These are phyloP conservation scores for Botrytis fabae DNA, from an alignment of 2,329 filamentous ascomycete genomes.

Conservation along the genomic window DNA sequence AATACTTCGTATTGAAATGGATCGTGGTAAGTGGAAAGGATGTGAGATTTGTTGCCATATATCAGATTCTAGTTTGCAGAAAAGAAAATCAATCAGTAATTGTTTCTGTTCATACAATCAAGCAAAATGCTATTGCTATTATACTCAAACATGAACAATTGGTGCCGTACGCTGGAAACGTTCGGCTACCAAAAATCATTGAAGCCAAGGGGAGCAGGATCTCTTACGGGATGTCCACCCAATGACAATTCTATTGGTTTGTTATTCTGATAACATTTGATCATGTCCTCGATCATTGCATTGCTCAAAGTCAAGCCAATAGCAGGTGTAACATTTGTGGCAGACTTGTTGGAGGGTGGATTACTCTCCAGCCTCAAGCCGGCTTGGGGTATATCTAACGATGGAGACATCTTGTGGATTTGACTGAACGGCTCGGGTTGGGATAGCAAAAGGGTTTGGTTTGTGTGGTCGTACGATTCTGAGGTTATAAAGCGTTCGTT, in stretches of 20 bases:
- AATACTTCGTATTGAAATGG: constrained; percentile 57
- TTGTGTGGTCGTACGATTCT: constrained; percentile 4
- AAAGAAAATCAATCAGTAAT: constrained; percentile 20
- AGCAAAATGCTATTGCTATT: constrained; percentile 21
- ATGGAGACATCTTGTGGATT: constrained; percentile 18
- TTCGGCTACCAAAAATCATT: constrained; percentile 13
- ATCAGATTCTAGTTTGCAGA: constrained; percentile 21
- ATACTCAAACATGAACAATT: neutral
- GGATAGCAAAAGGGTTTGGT: neutral
- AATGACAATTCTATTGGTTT: constrained; percentile 58
- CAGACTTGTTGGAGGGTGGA: constrained; percentile 19
- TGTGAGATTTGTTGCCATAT: constrained; percentile 23
- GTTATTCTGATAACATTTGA: constrained; percentile 58
- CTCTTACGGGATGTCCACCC: constrained; percentile 60
- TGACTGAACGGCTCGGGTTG: neutral
- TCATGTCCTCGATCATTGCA: constrained; percentile 61
- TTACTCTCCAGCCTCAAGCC: constrained; percentile 22
- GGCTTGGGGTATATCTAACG: constrained; percentile 19
- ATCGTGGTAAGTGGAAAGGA: constrained; percentile 44
- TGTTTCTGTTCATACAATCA: constrained; percentile 21
- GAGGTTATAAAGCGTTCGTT: neutral
- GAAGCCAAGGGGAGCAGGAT: constrained; percentile 24
- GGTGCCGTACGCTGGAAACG: neutral
- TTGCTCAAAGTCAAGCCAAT: constrained; percentile 58
- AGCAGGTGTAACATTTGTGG: constrained; percentile 12